Base-by-base conservation (phyloP, 129 eudicot genomes). In the Centrapalus pauciflorus region DNA sequence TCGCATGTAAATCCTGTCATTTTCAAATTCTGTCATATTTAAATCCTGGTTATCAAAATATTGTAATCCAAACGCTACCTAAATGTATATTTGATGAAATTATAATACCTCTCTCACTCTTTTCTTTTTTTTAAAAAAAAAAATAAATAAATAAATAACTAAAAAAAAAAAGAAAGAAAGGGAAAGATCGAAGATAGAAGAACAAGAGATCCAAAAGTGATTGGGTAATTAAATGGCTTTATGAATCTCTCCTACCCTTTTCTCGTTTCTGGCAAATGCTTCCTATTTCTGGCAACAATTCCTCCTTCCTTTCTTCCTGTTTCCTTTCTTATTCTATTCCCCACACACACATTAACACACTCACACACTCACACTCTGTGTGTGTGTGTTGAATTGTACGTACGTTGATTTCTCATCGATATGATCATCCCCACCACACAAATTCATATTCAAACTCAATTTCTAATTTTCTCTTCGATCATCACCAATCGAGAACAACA, bases 391-490 rank as follows among this genome's bases (percentile, higher is more conserved):
- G n/a, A n/a, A n/a, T n/a, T n/a, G n/a, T n/a, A n/a, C n/a, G n/a
- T n/a, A n/a, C n/a, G n/a, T n/a, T n/a, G n/a, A n/a, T n/a, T n/a
- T n/a, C n/a, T n/a, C n/a, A n/a, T n/a, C n/a, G n/a, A n/a, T n/a
- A n/a, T n/a, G n/a, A n/a, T n/a, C n/a, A n/a, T 57, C 63, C 63
- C 41, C 13, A 14, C 64, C 64, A 57, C 64, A 57, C 64, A 57
- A 57, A 57, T 57, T 57, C 63, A 57, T 27, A 57, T 57, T 57
- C 63, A 57, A 57, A 57, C 63, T 27, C 40, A 29, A 29, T 57
- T 57, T 57, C 41, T 14, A n/a, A 23, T 12, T 48, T 32, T 54
- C 73, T 32, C 25, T 13, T 64, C 35, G n/a, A 5, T 4, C 21
- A 7, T 26, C 52, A 67, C 32, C 50, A 32, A 66, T 20, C 7